Evolutionary conservation across 2,329 filamentous ascomycete species (phyloP).

Genomic region (Ceratocystis destructans): DNA sequence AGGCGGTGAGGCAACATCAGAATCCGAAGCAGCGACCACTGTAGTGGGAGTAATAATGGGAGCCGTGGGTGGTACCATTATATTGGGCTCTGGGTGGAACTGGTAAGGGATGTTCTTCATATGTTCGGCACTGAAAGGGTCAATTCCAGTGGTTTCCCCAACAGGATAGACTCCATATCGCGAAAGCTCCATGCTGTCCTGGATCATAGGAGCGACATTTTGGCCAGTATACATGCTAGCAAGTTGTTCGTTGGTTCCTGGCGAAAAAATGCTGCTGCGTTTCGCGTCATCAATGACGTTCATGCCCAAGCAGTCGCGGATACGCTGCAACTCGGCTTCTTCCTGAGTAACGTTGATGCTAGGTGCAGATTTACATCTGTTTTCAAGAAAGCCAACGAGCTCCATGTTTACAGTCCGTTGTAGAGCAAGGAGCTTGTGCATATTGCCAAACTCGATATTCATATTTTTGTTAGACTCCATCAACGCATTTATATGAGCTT

Average conservation of each 20-base stretch:
- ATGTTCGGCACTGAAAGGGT: conserved; percentile 87
- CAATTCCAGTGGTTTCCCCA: conserved; percentile 79
- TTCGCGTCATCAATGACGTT: conserved; percentile 10
- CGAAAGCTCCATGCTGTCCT: conserved; percentile 42
- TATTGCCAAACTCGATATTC: conserved; percentile 45
- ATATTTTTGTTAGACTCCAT: conserved; percentile 48
- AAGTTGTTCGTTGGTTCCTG: conserved; percentile 13
- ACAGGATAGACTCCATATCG: conserved; percentile 75
- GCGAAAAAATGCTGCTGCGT: conserved; percentile 15
- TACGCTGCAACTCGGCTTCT: conserved; percentile 35
- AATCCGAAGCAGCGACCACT: background rate
- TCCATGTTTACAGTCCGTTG: conserved; percentile 45
- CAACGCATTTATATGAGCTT: conserved; percentile 73
- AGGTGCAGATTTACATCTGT: conserved; percentile 15
- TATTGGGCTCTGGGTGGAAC: conserved; percentile 28
- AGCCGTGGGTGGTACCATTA: conserved; percentile 9
- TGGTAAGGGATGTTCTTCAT: conserved; percentile 88
- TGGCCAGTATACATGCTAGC: conserved; percentile 15
- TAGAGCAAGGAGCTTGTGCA: conserved; percentile 46
- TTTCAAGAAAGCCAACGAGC: conserved; percentile 39
- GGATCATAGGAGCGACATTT: conserved; percentile 32
- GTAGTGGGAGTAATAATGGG: conserved; percentile 3
- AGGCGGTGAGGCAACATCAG: conserved; percentile 6
- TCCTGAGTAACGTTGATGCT: conserved; percentile 17
- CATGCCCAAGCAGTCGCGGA: conserved; percentile 28